Evolutionary conservation across 257 asterid genomes (phyloP).

Genomic region (Cruciata laevipes): DNA sequence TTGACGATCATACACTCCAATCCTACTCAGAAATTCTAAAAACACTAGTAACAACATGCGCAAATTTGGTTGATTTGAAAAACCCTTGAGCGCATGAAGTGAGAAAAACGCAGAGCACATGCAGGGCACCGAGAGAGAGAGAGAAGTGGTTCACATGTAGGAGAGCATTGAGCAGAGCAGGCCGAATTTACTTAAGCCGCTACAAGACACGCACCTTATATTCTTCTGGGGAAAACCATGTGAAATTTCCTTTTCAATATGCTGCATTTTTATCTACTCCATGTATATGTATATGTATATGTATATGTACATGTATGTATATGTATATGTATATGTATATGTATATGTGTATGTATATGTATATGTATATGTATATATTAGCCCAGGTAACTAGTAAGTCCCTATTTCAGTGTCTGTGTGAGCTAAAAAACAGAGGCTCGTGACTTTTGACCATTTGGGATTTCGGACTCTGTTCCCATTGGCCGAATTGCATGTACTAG

Average conservation of each 20-base stretch:
- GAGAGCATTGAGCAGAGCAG: slow-evolving; percentile 10
- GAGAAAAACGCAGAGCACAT: slow-evolving; percentile 43
- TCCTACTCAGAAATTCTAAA: no score
- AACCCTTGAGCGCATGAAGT: not conserved
- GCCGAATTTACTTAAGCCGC: slow-evolving; percentile 35
- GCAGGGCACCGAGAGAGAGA: slow-evolving; percentile 48
- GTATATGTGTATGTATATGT: no score
- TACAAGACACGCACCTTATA: slow-evolving; percentile 24
- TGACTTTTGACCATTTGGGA: slow-evolving; percentile 41
- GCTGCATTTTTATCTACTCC: not conserved
- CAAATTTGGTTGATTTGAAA: not conserved
- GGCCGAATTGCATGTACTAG: slow-evolving; percentile 12
- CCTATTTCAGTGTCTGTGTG: slow-evolving; percentile 24
- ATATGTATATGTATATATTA: no score
- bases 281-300: no score
- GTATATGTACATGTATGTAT: no score
- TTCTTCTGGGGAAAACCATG: slow-evolving; percentile 27
- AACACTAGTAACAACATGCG: not conserved
- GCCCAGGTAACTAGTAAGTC: no score
- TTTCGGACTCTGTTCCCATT: slow-evolving; percentile 35
- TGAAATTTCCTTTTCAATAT: slow-evolving; percentile 5
- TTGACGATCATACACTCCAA: no score
- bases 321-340: no score
- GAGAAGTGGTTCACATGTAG: slow-evolving; percentile 67
- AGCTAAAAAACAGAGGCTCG: slow-evolving; percentile 30